Conservation (phyloP, 2,329 filamentous ascomycete species). For the Cordyceps javanica region DNA sequence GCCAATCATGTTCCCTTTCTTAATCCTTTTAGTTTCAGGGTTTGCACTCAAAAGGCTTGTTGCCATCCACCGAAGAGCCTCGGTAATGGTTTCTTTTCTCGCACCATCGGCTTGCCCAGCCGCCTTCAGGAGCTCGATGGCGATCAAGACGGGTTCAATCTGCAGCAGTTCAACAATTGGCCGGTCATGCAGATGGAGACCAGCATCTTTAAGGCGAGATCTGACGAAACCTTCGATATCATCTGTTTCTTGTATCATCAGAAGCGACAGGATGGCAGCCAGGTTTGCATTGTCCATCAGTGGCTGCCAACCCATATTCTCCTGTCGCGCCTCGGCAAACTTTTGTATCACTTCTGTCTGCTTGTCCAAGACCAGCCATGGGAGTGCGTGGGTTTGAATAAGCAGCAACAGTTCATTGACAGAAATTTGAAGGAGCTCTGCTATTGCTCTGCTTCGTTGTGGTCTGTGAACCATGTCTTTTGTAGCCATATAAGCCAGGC, state of each 20-base stretch:
- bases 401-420: constrained; percentile 67
- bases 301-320: constrained; percentile 53
- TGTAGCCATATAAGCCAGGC: constrained; percentile 72
- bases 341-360: constrained; percentile 72
- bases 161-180: constrained; percentile 64
- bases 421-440: constrained; percentile 72
- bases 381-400: constrained; percentile 76
- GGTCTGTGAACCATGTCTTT: constrained; percentile 76
- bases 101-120: constrained; percentile 62
- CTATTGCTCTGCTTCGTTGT: constrained; percentile 74
- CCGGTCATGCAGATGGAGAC: constrained; percentile 60
- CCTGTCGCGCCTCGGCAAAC: constrained; percentile 71
- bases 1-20: constrained; percentile 54
- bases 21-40: constrained; percentile 40
- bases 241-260: constrained; percentile 51
- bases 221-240: constrained; percentile 61
- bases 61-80: constrained; percentile 42
- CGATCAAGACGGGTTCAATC: constrained; percentile 67
- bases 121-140: constrained; percentile 75
- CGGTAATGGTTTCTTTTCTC: constrained; percentile 42
- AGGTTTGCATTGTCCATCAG: constrained; percentile 53
- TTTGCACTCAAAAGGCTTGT: constrained; percentile 32
- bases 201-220: constrained; percentile 61
- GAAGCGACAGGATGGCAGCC: constrained; percentile 50
- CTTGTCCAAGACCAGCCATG: constrained; percentile 76